Base-by-base conservation (phyloP, 2,329 filamentous ascomycete species). In the Alternaria sp. region DNA sequence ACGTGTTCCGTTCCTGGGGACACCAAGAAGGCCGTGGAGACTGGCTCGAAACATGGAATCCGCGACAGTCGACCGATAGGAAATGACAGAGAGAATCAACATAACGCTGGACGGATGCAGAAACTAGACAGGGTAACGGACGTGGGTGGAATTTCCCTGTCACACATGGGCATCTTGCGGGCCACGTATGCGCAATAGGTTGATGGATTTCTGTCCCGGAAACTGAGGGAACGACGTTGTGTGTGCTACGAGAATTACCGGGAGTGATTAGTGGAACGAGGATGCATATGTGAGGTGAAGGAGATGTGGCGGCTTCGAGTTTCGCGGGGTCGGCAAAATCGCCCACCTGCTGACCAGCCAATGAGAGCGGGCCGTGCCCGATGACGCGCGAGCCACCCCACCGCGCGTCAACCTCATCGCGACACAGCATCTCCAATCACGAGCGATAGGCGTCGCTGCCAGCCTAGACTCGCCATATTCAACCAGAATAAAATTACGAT, bases 161-260 rank as follows among this genome's bases (percentile, higher is more conserved):
- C 15, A 36, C 32, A 36, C 32, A 36, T 36, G 32, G 15, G 32
- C 32, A 36, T n/a, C 32, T 4, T 4, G 32, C 32, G 32, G 32
- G 32, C 32, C 32, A 36, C 32, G 32, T 36, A 36, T 36, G 32
- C 32, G 32, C 32, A 36, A 36, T 36, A n/a, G 15, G 15, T 9
- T 36, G 32, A 36, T 9, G 32, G 7, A n/a, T n/a, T 36, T 5
- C 32, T 36, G 32, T 8, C 15, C 32, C 32, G 32, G 15, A 36
- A 0, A 36, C 7, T 36, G 1, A 9, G 5, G 32, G 0, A 36
- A n/a, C 5, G 32, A 0, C 32, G 3, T n/a, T 2, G 7, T 36
- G 32, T 0, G 32, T 36, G 15, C 15, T n/a, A n/a, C 32, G 32
- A 36, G 32, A n/a, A 36, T n/a, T n/a, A 36, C 0, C 1, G 15